phyloP scores from a whole-genome alignment of 768 basidiomycete species.

The Rhizopogon vesiculosus region DNA sequence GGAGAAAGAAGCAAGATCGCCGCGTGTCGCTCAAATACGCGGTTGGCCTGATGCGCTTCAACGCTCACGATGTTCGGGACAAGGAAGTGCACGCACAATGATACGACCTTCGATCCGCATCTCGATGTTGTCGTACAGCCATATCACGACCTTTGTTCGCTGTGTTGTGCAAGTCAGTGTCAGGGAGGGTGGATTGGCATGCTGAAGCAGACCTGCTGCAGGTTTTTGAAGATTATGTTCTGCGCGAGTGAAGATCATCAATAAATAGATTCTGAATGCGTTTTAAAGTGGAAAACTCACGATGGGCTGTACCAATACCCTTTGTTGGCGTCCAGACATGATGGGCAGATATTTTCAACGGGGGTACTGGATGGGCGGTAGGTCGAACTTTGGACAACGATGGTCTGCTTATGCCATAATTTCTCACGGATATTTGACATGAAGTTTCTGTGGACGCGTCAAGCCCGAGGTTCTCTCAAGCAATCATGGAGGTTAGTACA shows the following conservation, averaged over 20 bases:
- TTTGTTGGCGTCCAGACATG: slow-evolving; percentile 92
- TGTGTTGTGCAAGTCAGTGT: slow-evolving; percentile 26
- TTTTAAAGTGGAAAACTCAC: slow-evolving; percentile 42
- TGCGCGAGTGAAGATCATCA: slow-evolving; percentile 26
- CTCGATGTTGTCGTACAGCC: slow-evolving; percentile 96
- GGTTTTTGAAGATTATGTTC: slow-evolving; percentile 99
- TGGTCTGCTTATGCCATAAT: slow-evolving; percentile 13
- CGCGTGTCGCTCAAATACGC: slow-evolving; percentile 1
- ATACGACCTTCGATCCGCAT: slow-evolving; percentile 96
- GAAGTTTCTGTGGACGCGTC: slow-evolving; percentile 14
- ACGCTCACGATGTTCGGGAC: slow-evolving; percentile 28
- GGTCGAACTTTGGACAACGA: background rate
- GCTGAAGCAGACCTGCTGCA: slow-evolving; percentile 62
- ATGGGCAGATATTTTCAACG: slow-evolving; percentile 22
- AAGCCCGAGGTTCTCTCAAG: slow-evolving; percentile 9
- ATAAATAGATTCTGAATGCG: background rate
- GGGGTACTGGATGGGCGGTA: background rate
- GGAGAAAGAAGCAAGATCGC: slow-evolving; percentile 5
- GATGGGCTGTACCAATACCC: slow-evolving; percentile 99
- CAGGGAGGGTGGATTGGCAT: background rate
- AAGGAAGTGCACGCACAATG: slow-evolving; percentile 60
- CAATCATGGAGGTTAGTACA: slow-evolving; percentile 24
- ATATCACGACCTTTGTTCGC: slow-evolving; percentile 84
- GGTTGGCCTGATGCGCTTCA: slow-evolving; percentile 35
- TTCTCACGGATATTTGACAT: slow-evolving; percentile 15